Base-by-base conservation (phyloP, 371 early-diverging fungal species). In the Syncephalastrum racemosum region DNA sequence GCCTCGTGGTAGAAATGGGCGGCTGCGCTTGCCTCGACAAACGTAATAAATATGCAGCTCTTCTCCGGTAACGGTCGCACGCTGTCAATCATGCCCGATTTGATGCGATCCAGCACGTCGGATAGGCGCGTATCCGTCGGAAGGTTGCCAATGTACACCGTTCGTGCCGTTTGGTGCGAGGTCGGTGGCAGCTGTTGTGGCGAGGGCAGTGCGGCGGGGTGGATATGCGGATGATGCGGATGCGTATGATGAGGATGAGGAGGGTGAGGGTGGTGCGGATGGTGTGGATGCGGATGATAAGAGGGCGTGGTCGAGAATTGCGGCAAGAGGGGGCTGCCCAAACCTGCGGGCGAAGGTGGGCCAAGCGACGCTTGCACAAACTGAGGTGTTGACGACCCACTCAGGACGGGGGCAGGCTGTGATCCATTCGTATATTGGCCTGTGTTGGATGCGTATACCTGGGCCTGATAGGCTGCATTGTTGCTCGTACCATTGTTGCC, bases 101-200 rank as follows among this genome's bases (percentile, higher is more conserved):
- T 86, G 50, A 92, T 81, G 25, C 79, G 80, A 70, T 91, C 87
- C 47, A 92, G 77, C 16, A 92, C 70, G 15, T 90, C 90, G 51
- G 82, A 82, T 4, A 86, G 68, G 0, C 80, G 77, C 19, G 79
- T 79, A 44, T 87, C 86, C 0, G 78, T 56, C 13, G 86, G 84
- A 24, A 92, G 65, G 47, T 85, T 85, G 53, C 94, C 94, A 14
- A 94, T 56, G 69, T 92, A 94, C 25, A 94, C 77, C 16, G 92
- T 92, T 31, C 93, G 85, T 13, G 62, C 67, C 6, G 62, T 59
- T 43, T 62, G 67, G 25, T 65, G 60, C 4, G 60, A 55, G n/a
- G 61, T 54, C 7, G 65, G 49, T 7, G 56, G 52, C 12, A 60
- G 47, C 46, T 60, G 66, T 8, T 31, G 36, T 39, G 61, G 61